Evolutionary conservation across 1,284 basidiomycete genomes (phyloP), one percentile per base, ranked within the genome.

Genomic region (Cutaneotrichosporon cutaneum): DNA sequence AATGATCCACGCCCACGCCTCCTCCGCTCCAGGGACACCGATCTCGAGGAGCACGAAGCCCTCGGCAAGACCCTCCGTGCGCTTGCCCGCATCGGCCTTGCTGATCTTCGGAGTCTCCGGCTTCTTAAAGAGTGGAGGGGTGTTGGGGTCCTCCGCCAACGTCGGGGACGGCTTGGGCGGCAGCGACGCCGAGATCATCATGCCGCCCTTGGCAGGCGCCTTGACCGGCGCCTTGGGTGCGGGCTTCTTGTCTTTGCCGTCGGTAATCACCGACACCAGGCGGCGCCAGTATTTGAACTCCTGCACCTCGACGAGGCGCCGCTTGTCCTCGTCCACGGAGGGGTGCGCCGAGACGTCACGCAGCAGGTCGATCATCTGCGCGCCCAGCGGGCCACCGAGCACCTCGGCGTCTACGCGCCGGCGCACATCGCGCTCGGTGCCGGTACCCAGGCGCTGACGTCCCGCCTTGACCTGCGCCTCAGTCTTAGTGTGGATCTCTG

Each of bases 391-490:
- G 0, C 80, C 79, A 3, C 70, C 73, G 26, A 81, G 68, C 0
- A 80, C 70, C 52, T 80, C 74, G 11, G 63, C 71, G 21, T 77
- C 75, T 24, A 75, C 72, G 18, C 87, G 87, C 71, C 83, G 86
- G 72, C 82, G 85, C 14, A 93, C 78, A 54, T 88, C 82, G 57
- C 88, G 87, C 8, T 85, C 85, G n/a, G 84, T 80, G 10, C 86
- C 82, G 0, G 88, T 89, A 10, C 85, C 76, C 11, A 97, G 81
- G 27, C 94, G 83, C 67, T 83, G 88, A 45, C 92, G 82, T 14
- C 90, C 85, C 66, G 85, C 90, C 32, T 87, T 85, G 36, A 94
- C 83, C 72, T 95, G 81, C 0, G 66, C 76, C 52, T 84, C 85
- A 32, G 61, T 87, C 1, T 70, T 69, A 0, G 68, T 90, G 69